Conservation (phyloP, 495 filamentous ascomycete genomes). For the Tuber calosporum region DNA sequence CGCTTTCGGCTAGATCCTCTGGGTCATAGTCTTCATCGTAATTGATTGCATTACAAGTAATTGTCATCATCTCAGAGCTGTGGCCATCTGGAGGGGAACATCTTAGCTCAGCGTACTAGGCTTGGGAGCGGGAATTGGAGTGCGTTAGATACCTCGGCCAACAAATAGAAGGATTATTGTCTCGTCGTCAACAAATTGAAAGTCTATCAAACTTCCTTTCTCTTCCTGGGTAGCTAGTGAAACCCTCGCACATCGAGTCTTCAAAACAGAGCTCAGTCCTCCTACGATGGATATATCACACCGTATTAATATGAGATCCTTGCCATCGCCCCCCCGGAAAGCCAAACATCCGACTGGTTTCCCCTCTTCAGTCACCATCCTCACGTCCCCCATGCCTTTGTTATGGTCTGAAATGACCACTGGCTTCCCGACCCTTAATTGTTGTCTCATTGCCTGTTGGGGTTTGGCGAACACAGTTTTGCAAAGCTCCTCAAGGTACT, state of each 20-base stretch:
- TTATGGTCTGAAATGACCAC: slow-evolving; percentile 45
- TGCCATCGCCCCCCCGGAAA: slow-evolving; percentile 30
- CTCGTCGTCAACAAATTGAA: slow-evolving; percentile 54
- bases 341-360: slow-evolving; percentile 41
- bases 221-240: slow-evolving; percentile 26
- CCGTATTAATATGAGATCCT: slow-evolving; percentile 45
- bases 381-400: slow-evolving; percentile 41
- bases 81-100: slow-evolving; percentile 9
- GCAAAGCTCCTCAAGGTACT: slow-evolving; percentile 50
- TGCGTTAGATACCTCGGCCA: slow-evolving; percentile 43
- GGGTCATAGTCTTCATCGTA: slow-evolving; percentile 42
- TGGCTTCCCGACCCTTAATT: slow-evolving; percentile 51
- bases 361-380: slow-evolving; percentile 43
- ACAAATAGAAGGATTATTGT: slow-evolving; percentile 50
- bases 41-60: slow-evolving; percentile 41
- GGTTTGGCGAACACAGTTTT: slow-evolving; percentile 53
- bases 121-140: neutral
- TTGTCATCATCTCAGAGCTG: slow-evolving; percentile 28
- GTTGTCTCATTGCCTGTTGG: slow-evolving; percentile 53
- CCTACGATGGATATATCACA: slow-evolving; percentile 48
- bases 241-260: slow-evolving; percentile 46
- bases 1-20: slow-evolving; percentile 35
- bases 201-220: slow-evolving; percentile 48
- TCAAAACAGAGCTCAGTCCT: slow-evolving; percentile 51
- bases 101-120: slow-evolving; percentile 4